These are phyloP conservation scores for Beauveria sp. DNA, from an alignment of 2,329 filamentous ascomycete species.

Conservation along the genomic window DNA sequence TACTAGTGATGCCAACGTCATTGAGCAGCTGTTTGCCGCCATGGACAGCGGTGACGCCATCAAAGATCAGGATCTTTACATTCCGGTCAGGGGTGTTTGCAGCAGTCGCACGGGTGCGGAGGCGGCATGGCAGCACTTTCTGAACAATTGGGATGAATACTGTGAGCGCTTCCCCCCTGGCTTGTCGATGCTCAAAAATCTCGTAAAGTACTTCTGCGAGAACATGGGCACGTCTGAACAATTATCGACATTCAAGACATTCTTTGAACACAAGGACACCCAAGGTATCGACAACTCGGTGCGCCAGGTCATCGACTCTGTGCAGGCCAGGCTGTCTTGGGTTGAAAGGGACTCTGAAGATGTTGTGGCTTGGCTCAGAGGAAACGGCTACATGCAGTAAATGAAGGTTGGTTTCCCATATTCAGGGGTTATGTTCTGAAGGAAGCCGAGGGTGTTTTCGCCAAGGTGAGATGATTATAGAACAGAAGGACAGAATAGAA, in stretches of 20 bases:
- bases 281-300: conserved; percentile 80
- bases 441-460: neutral
- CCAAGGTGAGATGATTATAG: neutral
- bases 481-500: neutral
- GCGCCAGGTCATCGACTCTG: conserved; percentile 80
- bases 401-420: neutral
- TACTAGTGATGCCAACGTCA: conserved; percentile 67
- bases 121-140: conserved; percentile 76
- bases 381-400: conserved; percentile 22
- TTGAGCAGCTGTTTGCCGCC: conserved; percentile 70
- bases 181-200: conserved; percentile 74
- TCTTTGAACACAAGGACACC: conserved; percentile 76
- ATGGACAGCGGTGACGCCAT: conserved; percentile 66
- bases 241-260: conserved; percentile 65
- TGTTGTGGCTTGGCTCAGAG: conserved; percentile 49
- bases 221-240: conserved; percentile 74
- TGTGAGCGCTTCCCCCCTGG: conserved; percentile 75
- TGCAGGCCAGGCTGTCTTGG: conserved; percentile 81
- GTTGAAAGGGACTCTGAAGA: conserved; percentile 68
- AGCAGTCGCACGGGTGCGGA: conserved; percentile 70
- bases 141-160: conserved; percentile 67
- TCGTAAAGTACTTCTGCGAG: conserved; percentile 75
- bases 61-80: conserved; percentile 91
- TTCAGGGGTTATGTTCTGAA: neutral
- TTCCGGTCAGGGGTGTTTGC: conserved; percentile 74